These are phyloP conservation scores for Tranzscheliella williamsii DNA, from an alignment of 1,284 basidiomycete genomes.

Conservation along the genomic window DNA sequence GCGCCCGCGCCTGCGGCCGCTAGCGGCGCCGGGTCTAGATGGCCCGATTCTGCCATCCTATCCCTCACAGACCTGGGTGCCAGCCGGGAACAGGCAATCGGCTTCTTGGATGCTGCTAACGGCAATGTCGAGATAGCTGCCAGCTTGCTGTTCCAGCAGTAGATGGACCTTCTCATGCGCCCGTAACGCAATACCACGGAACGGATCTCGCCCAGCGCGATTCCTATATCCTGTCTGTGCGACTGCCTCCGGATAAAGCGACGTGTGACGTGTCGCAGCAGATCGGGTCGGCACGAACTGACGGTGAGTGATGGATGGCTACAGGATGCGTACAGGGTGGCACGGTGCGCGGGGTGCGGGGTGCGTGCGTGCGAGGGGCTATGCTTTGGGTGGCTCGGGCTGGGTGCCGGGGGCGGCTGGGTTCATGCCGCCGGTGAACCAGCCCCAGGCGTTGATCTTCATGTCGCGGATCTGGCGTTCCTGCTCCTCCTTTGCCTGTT, in stretches of 20 bases:
- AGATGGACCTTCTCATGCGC: too few species aligned
- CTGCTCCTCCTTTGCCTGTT: slow-evolving; percentile 77
- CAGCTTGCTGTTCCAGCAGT: slow-evolving; percentile 73
- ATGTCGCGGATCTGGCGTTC: slow-evolving; percentile 70
- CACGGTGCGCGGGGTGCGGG: too few species aligned
- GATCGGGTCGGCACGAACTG: too few species aligned
- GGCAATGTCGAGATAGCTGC: slow-evolving; percentile 89
- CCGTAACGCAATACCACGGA: too few species aligned
- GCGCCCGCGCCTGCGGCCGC: slow-evolving; percentile 4
- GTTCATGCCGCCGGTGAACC: slow-evolving; percentile 31
- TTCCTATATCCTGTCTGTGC: too few species aligned
- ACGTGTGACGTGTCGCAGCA: too few species aligned
- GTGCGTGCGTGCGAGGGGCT: too few species aligned
- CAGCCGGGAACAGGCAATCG: slow-evolving; percentile 74
- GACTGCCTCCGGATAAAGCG: too few species aligned
- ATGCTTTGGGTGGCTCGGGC: background rate
- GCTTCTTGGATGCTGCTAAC: slow-evolving; percentile 74
- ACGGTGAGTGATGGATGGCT: too few species aligned
- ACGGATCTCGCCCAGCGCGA: too few species aligned
- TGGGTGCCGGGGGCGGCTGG: background rate
- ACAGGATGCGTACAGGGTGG: too few species aligned
- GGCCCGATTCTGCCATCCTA: slow-evolving; percentile 48
- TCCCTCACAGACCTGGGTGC: slow-evolving; percentile 71
- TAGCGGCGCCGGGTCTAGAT: slow-evolving; percentile 41
- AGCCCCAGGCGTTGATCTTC: slow-evolving; percentile 57